Base-by-base conservation (phyloP, 169 alveolate genomes). In the Plasmodium gaboni region DNA sequence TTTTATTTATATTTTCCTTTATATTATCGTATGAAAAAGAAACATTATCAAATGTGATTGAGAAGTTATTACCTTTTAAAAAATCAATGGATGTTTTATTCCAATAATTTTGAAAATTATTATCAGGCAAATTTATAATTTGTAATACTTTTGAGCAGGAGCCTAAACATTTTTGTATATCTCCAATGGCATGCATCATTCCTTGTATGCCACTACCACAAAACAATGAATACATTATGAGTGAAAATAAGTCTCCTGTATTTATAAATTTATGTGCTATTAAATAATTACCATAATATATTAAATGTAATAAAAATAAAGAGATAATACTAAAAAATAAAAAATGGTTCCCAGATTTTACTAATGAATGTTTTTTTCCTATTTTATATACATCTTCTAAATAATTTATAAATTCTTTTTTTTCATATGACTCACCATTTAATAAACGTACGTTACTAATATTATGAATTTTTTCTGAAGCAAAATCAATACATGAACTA, bases 181-280 rank as follows among this genome's bases (percentile, higher is more conserved):
- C 94, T 2, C 93, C 92, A 13, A 93, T 60, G 17, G 94, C 64
- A 6, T 91, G 74, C 51, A 90, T 87, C 38, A 91, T 55, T 22
- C 94, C 85, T 70, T 93, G 95, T 22, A 90, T 61, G 0, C 93
- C 87, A 48, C 94, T 92, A 22, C 95, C 95, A 53, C 91, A 88
- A 57, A 93, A 74, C 10, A 87, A 78, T 13, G 91, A 90, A 64
- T 93, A 93, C 92, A 93, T 89, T 42, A 93, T 89, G 5, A 93
- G 67, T 26, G 95, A 93, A 53, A 93, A 83, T 69, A 93, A 92
- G 78, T 93, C 95, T 8, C 95, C 95, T 19, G 88, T 87, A 63
- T 86, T 87, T 92, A 93, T 93, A 5, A 87, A 78, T 22, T 78
- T 64, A 50, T 64, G 50, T 28, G 68, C 74, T 28, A 78, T 78